Percentiles rank a stretch among this genome's conserved stretches.
Evolutionary conservation across 78 protist genomes (phyloP).

Genomic region (Guillardia theta): DNA sequence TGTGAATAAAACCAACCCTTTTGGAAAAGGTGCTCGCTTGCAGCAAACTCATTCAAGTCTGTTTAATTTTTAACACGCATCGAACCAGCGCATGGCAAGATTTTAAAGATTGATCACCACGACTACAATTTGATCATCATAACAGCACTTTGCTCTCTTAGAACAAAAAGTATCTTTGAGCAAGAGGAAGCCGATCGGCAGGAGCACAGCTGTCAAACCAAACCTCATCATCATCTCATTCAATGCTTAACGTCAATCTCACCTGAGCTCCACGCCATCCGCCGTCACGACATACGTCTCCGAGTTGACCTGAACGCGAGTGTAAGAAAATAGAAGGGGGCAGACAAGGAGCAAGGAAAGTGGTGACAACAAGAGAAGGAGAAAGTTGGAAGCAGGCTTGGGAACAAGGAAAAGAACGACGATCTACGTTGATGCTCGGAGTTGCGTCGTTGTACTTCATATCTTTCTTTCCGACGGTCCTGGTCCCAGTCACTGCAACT

Average conservation of each 20-base stretch:
- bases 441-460: slow-evolving; percentile 44
- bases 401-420: neutral
- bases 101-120: no score
- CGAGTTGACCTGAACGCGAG: slow-evolving; percentile 41
- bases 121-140: no score
- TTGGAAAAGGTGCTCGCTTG: no score
- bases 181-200: slow-evolving; percentile 17
- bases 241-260: neutral
- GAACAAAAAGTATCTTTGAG: slow-evolving; percentile 47
- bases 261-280: slow-evolving; percentile 22
- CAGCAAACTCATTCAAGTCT: no score
- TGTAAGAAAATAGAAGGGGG: neutral
- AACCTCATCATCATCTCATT: neutral
- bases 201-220: neutral
- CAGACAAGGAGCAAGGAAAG: neutral
- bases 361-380: neutral
- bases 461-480: slow-evolving; percentile 45
- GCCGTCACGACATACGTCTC: slow-evolving; percentile 55
- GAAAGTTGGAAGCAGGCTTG: neutral
- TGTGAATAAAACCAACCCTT: no score
- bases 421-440: slow-evolving; percentile 9
- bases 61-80: no score
- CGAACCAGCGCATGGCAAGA: no score
- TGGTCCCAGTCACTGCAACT: slow-evolving; percentile 25
- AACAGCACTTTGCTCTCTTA: neutral